Evolutionary conservation across 1,284 basidiomycete species (phyloP).

Genomic region (Pseudozyma thailandica): DNA sequence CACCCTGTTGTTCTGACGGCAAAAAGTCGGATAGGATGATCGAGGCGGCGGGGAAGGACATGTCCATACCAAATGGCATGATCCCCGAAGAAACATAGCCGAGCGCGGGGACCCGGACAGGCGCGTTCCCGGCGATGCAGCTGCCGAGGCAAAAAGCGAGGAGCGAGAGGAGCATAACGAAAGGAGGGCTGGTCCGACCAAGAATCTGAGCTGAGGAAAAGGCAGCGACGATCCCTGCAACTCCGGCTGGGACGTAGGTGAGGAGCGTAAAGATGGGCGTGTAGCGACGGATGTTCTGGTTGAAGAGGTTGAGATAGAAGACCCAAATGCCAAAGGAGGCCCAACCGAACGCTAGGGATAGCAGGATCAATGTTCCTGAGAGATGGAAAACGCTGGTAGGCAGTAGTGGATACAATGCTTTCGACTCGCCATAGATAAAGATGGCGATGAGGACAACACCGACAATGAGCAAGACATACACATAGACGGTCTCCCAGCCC

Average conservation of each 20-base stretch:
- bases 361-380: slow-evolving; percentile 25
- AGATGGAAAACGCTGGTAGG: slow-evolving; percentile 46
- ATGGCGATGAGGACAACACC: slow-evolving; percentile 39
- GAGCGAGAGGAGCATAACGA: slow-evolving; percentile 47
- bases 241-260: slow-evolving; percentile 32
- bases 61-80: slow-evolving; percentile 57
- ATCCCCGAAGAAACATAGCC: slow-evolving; percentile 33
- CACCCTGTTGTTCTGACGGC: slow-evolving; percentile 49
- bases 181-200: slow-evolving; percentile 25
- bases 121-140: slow-evolving; percentile 32
- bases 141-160: slow-evolving; percentile 51
- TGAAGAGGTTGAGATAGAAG: slow-evolving; percentile 34
- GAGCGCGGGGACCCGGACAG: slow-evolving; percentile 24
- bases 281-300: slow-evolving; percentile 29
- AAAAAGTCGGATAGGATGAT: slow-evolving; percentile 50
- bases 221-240: slow-evolving; percentile 45
- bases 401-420: slow-evolving; percentile 41
- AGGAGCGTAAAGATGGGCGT: slow-evolving; percentile 24
- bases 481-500: slow-evolving; percentile 54
- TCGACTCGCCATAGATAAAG: slow-evolving; percentile 40
- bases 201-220: slow-evolving; percentile 41
- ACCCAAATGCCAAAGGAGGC: slow-evolving; percentile 51
- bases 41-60: slow-evolving; percentile 49
- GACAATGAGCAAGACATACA: slow-evolving; percentile 53
- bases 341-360: slow-evolving; percentile 50